These are phyloP conservation scores for Kwoniella shandongensis DNA, from an alignment of 768 basidiomycete genomes.

Conservation along the genomic window DNA sequence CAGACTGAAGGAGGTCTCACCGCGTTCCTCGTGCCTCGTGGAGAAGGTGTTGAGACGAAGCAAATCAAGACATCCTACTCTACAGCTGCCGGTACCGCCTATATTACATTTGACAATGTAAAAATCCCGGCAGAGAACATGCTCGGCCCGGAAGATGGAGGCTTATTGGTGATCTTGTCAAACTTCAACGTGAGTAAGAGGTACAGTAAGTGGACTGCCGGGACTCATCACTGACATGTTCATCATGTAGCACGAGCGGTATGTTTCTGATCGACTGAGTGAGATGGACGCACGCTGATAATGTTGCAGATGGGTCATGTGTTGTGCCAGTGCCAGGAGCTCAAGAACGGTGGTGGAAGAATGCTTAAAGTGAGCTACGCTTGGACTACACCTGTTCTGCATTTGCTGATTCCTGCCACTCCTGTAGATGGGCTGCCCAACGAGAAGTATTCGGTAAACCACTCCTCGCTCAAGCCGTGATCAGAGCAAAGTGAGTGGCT, in stretches of 20 bases:
- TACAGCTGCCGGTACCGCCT: slow-evolving; percentile 75
- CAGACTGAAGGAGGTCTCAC: slow-evolving; percentile 66
- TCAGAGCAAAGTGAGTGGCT: slow-evolving; percentile 65
- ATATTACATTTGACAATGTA: slow-evolving; percentile 77
- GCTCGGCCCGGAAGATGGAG: slow-evolving; percentile 74
- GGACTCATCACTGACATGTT: no score
- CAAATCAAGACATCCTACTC: slow-evolving; percentile 90
- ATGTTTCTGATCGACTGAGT: neutral
- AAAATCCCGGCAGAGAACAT: slow-evolving; percentile 84
- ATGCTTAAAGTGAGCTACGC: slow-evolving; percentile 63
- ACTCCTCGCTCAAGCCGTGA: slow-evolving; percentile 74
- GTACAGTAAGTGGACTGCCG: no score
- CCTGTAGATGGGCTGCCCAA: slow-evolving; percentile 74
- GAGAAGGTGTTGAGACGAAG: slow-evolving; percentile 78
- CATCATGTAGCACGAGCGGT: slow-evolving; percentile 69
- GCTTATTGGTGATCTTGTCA: slow-evolving; percentile 70
- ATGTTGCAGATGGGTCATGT: slow-evolving; percentile 72
- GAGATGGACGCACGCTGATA: no score
- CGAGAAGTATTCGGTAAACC: slow-evolving; percentile 89
- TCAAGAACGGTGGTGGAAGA: slow-evolving; percentile 79
- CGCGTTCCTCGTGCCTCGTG: slow-evolving; percentile 79
- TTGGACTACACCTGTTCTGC: neutral
- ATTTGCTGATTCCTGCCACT: neutral
- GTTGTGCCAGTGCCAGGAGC: slow-evolving; percentile 69
- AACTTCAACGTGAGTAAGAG: slow-evolving; percentile 69